Base-by-base conservation (phyloP, 345 rosid genomes). In the Syzygium grande region DNA sequence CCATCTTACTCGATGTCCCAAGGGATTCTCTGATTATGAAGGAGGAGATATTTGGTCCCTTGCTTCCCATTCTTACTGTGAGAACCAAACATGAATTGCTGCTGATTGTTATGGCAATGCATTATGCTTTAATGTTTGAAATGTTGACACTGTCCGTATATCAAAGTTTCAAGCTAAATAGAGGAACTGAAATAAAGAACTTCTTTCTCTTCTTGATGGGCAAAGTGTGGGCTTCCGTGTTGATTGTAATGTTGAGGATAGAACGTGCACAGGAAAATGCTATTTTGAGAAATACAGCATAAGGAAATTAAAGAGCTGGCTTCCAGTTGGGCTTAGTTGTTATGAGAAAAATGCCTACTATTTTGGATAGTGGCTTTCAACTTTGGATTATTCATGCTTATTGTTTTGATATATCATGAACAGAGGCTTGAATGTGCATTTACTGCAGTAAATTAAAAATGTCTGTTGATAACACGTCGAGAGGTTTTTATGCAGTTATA, bases 41-140 rank as follows among this genome's bases (percentile, higher is more conserved):
- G 27, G 98, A 98, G 86, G 99, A 96, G 92, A 96, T 98, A 80
- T 98, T 96, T 92, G 99, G 99, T 79, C 99, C 99, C 34, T 89
- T 98, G 89, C 99, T 98, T 90, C 99, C 99, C 86, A 93, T 98
- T 88, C 73, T 96, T 87, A 91, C 88, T 53, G 99, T 98, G 92
- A 34, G 89, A 87, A 84, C 87, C 52, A 86, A 49, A 65, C 22
- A n/a, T 1, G 23, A 86, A 41, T 61, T 43, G 78, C 80, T 38
- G 22, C 16, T 38, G 78, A n/a, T 55, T 43, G 80, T 53, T 38
- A 73, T 73, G 80, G 49, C 80, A 17, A 73, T 34, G 49, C 80
- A 17, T 52, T 2, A n/a, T 52, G 59, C 55, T 51, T 29, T 59
- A 52, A 9, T 27, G 14, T 46, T 63, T 63, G 41, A 63, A 61